These are phyloP conservation scores for Cryphonectria parasitica DNA, from an alignment of 2,329 filamentous ascomycete species.

Conservation along the genomic window DNA sequence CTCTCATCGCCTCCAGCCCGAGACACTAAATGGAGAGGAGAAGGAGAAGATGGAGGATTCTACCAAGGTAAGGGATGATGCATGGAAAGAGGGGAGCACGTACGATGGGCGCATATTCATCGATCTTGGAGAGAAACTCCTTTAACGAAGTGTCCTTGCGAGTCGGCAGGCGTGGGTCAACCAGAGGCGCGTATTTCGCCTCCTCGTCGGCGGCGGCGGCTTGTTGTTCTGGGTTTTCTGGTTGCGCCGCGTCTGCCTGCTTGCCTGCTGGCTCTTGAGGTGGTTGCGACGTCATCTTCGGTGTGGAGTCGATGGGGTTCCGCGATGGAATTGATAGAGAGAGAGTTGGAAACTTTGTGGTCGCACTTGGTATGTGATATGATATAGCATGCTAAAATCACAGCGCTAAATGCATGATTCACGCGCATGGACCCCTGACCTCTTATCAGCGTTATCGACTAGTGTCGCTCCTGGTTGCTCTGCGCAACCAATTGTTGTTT, in stretches of 20 bases:
- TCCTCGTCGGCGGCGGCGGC: slow-evolving; percentile 14
- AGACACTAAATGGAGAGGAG: background rate
- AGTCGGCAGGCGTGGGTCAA: slow-evolving; percentile 62
- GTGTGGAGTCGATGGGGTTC: slow-evolving; percentile 7
- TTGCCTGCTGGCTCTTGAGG: slow-evolving; percentile 32
- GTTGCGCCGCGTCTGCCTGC: slow-evolving; percentile 23
- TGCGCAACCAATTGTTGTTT: too few relatives aligned
- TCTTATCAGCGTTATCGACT: too few relatives aligned
- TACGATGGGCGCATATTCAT: slow-evolving; percentile 97
- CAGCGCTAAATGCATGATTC: too few relatives aligned
- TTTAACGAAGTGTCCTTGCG: slow-evolving; percentile 92
- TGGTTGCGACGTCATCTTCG: slow-evolving; percentile 12
- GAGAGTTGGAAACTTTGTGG: background rate
- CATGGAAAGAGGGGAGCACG: slow-evolving; percentile 39
- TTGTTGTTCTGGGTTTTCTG: slow-evolving; percentile 28
- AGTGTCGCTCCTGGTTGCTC: too few relatives aligned
- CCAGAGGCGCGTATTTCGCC: slow-evolving; percentile 20
- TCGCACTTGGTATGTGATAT: background rate
- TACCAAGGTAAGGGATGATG: background rate
- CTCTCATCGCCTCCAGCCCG: background rate
- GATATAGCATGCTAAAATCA: too few relatives aligned
- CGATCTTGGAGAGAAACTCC: slow-evolving; percentile 95
- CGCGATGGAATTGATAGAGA: slow-evolving; percentile 1
- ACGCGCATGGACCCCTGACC: too few relatives aligned
- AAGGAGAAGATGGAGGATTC: background rate